Base-by-base conservation (phyloP, 192 early-diverging fungal genomes). In the Coemansia sp. region DNA sequence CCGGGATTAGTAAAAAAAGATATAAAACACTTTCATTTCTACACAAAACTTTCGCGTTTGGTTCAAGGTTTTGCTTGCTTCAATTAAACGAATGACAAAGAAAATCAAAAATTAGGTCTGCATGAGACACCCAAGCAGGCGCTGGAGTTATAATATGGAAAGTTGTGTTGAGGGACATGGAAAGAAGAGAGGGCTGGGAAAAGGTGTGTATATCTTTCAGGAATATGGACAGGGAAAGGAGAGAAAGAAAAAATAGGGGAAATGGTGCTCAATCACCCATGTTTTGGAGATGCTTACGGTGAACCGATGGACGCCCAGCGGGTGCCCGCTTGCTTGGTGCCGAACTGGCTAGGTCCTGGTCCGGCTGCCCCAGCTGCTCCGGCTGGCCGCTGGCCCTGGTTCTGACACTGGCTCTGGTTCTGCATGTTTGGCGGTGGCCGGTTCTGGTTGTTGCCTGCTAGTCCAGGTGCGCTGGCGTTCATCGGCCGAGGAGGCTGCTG, bases 271-370 rank as follows among this genome's bases (percentile, higher is more conserved):
- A 48, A 11, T 48, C 12, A 14, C 45, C 12, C 12, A 11, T 11
- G 2, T 48, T 48, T 39, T 39, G 18, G 11, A 14, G 34, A 58
- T 74, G 77, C 77, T 79, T 79, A 79, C 77, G 65, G 65, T 48
- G 57, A 54, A 41, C 55, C 61, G 45, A 67, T 66, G 17, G 53
- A 11, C 32, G 65, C 66, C 77, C 77, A 79, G 66, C 67, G 61
- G 34, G 38, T 51, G 8, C 36, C 37, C 22, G 18, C 33, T 11
- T 38, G 38, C 20, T 38, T 18, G 17, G 55, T 17, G 36, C 38
- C 28, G n/a, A 45, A 67, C 55, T 33, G 33, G 54, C 70, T 72
- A 5, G 70, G 70, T 56, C 38, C 63, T 8, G 70, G 64, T n/a
- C n/a, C n/a, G n/a, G n/a, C n/a, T n/a, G n/a, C n/a, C 18, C 64